These are phyloP conservation scores for Plasmodium inui DNA, from an alignment of 169 alveolate species.

Conservation along the genomic window DNA sequence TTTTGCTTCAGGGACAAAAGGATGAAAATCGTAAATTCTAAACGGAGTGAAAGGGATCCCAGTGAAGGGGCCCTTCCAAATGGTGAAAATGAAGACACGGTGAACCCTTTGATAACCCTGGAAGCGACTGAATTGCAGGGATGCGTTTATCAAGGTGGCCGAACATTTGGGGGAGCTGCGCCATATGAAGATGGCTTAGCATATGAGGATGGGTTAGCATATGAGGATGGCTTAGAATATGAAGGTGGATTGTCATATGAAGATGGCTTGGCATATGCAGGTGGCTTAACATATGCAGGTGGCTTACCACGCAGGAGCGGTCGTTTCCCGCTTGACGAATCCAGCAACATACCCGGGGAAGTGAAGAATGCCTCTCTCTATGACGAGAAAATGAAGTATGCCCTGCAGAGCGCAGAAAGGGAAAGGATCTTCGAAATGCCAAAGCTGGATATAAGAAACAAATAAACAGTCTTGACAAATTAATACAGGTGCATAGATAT, in stretches of 20 bases:
- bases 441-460: not conserved
- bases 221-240: not conserved
- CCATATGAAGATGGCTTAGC: not conserved
- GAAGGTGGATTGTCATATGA: not conserved
- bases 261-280: not conserved
- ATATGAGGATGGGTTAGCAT: not conserved
- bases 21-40: conserved; percentile 1
- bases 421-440: conserved; percentile 16
- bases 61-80: not conserved
- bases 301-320: not conserved
- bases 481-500: conserved; percentile 3
- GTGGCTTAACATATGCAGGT: not conserved
- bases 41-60: not conserved
- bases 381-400: conserved; percentile 28
- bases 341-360: not conserved
- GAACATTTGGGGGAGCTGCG: not conserved
- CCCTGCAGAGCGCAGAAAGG: not conserved
- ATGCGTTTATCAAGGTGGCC: not conserved
- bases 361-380: not conserved
- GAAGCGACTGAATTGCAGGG: not conserved
- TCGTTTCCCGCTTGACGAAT: not conserved
- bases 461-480: not conserved
- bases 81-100: conserved; percentile 11
- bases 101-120: not conserved
- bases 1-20: conserved; percentile 54